A percentile compares a stretch with the other conserved stretches of the same genome.
phyloP scores from a whole-genome alignment of 768 basidiomycete genomes.

The Leccinum pellstonianum region DNA sequence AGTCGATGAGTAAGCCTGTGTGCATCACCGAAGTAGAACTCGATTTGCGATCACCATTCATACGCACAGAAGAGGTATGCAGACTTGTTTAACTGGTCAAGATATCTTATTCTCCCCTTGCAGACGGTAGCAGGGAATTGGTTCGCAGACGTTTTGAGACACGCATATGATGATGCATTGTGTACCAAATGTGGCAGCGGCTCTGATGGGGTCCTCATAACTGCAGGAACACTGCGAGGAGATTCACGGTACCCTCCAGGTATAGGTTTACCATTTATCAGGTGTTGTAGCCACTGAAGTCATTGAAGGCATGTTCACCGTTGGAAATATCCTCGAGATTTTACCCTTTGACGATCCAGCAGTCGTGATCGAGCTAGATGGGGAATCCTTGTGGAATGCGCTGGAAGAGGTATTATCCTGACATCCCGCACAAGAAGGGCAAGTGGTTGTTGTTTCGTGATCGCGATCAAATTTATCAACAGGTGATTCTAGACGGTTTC shows the following conservation, averaged over 20 bases:
- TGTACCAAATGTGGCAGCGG: constrained; percentile 57
- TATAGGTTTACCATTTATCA: constrained; percentile 25
- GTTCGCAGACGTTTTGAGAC: constrained; percentile 81
- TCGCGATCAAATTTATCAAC: background rate
- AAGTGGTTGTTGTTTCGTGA: constrained; percentile 14
- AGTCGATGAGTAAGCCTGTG: constrained; percentile 70
- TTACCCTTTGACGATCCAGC: constrained; percentile 86
- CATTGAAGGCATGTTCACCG: constrained; percentile 61
- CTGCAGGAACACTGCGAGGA: constrained; percentile 81
- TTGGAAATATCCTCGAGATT: constrained; percentile 88
- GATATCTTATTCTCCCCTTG: background rate
- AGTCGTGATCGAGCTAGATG: constrained; percentile 78
- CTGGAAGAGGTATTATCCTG: constrained; percentile 69
- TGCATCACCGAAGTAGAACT: constrained; percentile 67
- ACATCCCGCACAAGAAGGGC: constrained; percentile 94
- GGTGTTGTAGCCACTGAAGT: constrained; percentile 1
- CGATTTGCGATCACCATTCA: constrained; percentile 71
- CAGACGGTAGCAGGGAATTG: constrained; percentile 76
- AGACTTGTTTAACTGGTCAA: background rate
- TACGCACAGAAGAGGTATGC: constrained; percentile 70
- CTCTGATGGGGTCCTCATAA: constrained; percentile 79
- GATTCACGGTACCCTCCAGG: constrained; percentile 85
- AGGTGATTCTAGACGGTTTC: constrained; percentile 65
- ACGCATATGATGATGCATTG: constrained; percentile 76
- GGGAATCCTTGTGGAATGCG: constrained; percentile 74